Conservation (phyloP, 1,284 basidiomycete genomes). For the Phylloboletellus chloephorus region DNA sequence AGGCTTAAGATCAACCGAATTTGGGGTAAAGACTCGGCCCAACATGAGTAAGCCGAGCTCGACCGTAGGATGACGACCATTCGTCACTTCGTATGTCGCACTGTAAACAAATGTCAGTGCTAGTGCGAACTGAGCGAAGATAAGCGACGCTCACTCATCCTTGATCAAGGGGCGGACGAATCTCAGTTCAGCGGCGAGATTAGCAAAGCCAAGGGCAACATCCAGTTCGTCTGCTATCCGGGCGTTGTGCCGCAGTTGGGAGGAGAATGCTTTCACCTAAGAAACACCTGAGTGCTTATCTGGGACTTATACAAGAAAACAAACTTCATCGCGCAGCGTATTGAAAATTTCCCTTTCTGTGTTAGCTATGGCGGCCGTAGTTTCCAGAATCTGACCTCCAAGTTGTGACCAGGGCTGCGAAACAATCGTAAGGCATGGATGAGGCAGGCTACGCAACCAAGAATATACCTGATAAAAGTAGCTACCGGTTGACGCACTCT, state of each 20-base stretch:
- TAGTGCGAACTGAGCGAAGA: neutral
- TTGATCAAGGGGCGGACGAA: constrained; percentile 71
- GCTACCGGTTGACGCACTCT: constrained; percentile 59
- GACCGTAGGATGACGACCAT: constrained; percentile 90
- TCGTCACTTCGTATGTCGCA: constrained; percentile 58
- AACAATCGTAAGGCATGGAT: constrained; percentile 16
- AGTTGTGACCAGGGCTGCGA: constrained; percentile 71
- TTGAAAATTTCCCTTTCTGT: constrained; percentile 73
- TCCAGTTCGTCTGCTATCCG: constrained; percentile 87
- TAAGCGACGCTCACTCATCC: constrained; percentile 56
- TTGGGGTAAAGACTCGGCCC: constrained; percentile 78
- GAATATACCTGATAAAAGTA: constrained; percentile 65
- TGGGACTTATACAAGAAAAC: constrained; percentile 10
- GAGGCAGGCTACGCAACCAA: neutral
- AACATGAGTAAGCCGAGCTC: constrained; percentile 79
- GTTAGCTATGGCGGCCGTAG: constrained; percentile 45
- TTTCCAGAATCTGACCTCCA: constrained; percentile 59
- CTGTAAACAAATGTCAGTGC: constrained; percentile 38
- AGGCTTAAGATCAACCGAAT: constrained; percentile 63
- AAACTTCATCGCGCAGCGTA: constrained; percentile 59
- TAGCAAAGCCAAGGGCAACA: constrained; percentile 77
- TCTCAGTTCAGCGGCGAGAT: constrained; percentile 73
- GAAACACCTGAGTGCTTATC: constrained; percentile 2
- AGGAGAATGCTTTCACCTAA: constrained; percentile 59
- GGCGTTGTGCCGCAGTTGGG: constrained; percentile 67